Evolutionary conservation across 106 monocot species (phyloP), one percentile per base, ranked within the genome.

Genomic region (Dendrobium chrysotoxum): DNA sequence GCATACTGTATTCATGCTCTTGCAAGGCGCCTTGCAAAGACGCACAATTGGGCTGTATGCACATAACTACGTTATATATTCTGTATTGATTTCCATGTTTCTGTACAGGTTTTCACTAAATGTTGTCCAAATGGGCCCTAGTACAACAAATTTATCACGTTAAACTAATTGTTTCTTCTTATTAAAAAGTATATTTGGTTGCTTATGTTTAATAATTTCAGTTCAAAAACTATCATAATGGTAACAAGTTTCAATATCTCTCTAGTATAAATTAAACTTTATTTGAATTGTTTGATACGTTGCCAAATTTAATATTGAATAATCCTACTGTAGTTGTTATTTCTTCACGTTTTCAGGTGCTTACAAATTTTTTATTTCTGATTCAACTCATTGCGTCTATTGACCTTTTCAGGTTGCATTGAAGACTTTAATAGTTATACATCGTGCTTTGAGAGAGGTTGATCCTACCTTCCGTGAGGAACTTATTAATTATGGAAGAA

Each of bases 401-500:
- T 9, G 42, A 84, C 4, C 46, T 71, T 4, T 74, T 58, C 71
- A 98, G 98, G 98, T 98, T 84, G 98, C 98, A 72, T 87, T 98
- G 42, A 98, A 98, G 82, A 95, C 92, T 17, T 83, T 98, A 70
- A 85, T 95, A 28, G 95, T 95, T 41, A 93, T 98, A 78, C 98
- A 98, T 88, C 90, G 98, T 77, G 95, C 98, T 80, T 80, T 98
- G 72, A 92, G 98, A 71, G 98, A 98, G 83, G 94, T 94, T 23
- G 98, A 95, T 66, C 89, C 94, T 45, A 91, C 98, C 46, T 98
- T 98, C 54, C 94, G 92, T 77, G 98, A 98, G 87, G 98, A 98
- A 80, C 86, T 98, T 61, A 89, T 98, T 47, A 98, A 92, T 73
- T 98, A 98, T 92, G 95, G 95, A 80, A 89, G 87, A 83, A 89